phyloP scores from a whole-genome alignment of 257 asterid species.

The Osmanthus fragrans region DNA sequence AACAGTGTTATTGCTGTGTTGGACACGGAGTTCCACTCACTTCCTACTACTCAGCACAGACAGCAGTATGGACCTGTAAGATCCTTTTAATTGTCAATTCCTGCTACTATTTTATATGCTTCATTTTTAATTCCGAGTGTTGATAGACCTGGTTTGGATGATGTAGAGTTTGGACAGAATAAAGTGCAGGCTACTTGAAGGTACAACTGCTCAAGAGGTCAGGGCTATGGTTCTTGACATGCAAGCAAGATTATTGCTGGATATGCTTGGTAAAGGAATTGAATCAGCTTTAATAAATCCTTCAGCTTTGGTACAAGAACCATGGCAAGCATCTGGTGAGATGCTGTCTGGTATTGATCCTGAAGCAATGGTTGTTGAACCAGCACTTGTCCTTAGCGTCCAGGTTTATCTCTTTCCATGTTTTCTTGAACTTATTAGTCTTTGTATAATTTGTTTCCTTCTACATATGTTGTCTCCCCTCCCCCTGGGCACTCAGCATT shows the following conservation, averaged over 20 bases:
- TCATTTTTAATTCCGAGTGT: neutral
- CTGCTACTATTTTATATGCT: neutral
- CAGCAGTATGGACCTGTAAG: conserved; percentile 99
- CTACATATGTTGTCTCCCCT: neutral
- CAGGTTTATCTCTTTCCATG: conserved; percentile 55
- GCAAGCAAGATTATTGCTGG: conserved; percentile 96
- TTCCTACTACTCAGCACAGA: conserved; percentile 92
- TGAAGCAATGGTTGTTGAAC: conserved; percentile 93
- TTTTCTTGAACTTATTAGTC: neutral
- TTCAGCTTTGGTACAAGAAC: conserved; percentile 88
- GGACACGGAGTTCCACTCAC: conserved; percentile 98
- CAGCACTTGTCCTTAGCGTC: conserved; percentile 77
- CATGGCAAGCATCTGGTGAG: conserved; percentile 96
- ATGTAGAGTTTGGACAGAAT: conserved; percentile 96
- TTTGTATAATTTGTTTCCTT: conserved; percentile 6
- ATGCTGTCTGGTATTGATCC: conserved; percentile 71
- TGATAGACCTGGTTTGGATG: conserved; percentile 20
- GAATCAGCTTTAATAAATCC: conserved; percentile 94
- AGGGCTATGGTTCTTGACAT: conserved; percentile 99
- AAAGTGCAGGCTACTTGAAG: conserved; percentile 98
- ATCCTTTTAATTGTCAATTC: conserved; percentile 27
- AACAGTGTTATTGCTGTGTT: conserved; percentile 95
- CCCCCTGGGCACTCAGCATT: conserved; percentile 17
- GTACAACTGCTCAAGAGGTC: conserved; percentile 97
- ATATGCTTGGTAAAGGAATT: conserved; percentile 99